Base-by-base conservation (phyloP, 2,329 filamentous ascomycete species). In the Fragosphaeria purpurea region DNA sequence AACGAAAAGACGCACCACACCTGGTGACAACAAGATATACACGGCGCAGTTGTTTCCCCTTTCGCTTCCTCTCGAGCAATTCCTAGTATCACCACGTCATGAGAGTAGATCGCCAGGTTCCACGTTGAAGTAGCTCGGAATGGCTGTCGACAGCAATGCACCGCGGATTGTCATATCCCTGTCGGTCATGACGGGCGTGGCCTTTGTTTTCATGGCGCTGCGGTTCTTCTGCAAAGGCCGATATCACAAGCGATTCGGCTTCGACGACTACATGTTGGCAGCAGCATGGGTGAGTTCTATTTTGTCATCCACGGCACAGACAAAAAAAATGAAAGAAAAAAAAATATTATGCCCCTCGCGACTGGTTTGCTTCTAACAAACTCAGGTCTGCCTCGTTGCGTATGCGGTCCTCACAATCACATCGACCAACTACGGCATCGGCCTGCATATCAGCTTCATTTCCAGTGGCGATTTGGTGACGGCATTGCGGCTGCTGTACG, bases 151-250 rank as follows among this genome's bases (percentile, higher is more conserved):
- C 39, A 46, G 51, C 11, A 51, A 55, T 30, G 54, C 46, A 8
- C 54, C 54, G 30, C 48, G 49, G 12, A 55, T 58, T 44, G 52
- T 55, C 46, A 53, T 55, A 38, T 50, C 55, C 37, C 52, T 59
- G 55, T 50, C 53, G 31, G 52, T 58, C 45, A 52, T 55, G 46
- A 54, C 53, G 7, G 50, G 50, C 9, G 51, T 55, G 11, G 53
- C 57, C 3, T 48, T 59, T 12, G 10, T 56, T 3, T 55, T 59
- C 39, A 59, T 60, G 56, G 7, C 46, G 11, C 44, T 58, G 11
- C 57, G 58, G 3, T 58, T 60, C 46, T 56, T 47, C 41, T 58
- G 55, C 52, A 60, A 59, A 50, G 48, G 42, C 4, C 30, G 47
- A 7, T 51, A 53, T 44, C 34, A 45, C 41, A 56, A 53, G 30